These are phyloP conservation scores for Fusarium brachygibbosum DNA, from an alignment of 2,329 filamentous ascomycete genomes.

Conservation along the genomic window DNA sequence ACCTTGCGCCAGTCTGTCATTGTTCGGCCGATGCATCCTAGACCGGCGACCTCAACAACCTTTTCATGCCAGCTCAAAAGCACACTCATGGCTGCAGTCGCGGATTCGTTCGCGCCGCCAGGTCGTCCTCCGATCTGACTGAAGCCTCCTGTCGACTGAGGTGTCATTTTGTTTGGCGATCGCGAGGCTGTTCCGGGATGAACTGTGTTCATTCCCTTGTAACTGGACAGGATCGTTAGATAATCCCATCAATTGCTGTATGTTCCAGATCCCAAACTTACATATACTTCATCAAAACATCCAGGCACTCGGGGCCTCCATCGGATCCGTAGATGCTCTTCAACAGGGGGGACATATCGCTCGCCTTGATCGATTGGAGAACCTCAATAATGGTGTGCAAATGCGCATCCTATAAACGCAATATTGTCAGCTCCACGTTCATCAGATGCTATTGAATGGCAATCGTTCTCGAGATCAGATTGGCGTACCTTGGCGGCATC, in stretches of 20 bases:
- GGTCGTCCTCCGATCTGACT: constrained; percentile 78
- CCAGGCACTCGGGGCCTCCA: constrained; percentile 85
- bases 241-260: background rate
- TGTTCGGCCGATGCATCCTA: constrained; percentile 90
- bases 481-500: constrained; percentile 68
- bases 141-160: constrained; percentile 85
- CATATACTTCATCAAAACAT: constrained; percentile 98
- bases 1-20: constrained; percentile 96
- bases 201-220: constrained; percentile 85
- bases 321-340: constrained; percentile 82
- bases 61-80: constrained; percentile 99
- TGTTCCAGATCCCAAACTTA: constrained; percentile 62
- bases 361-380: constrained; percentile 93
- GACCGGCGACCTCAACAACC: constrained; percentile 91
- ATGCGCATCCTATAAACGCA: constrained; percentile 77
- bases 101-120: constrained; percentile 72
- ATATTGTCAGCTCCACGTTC: constrained; percentile 16
- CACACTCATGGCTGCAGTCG: constrained; percentile 94
- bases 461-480: background rate
- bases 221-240: constrained; percentile 63
- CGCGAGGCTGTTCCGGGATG: constrained; percentile 59
- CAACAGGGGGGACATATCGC: constrained; percentile 92
- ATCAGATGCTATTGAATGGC: background rate
- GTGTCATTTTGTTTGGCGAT: constrained; percentile 66
- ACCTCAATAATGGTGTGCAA: constrained; percentile 92